phyloP scores from a whole-genome alignment of 805 yeast genomes.

The Zygotorulaspora chibaensis region DNA sequence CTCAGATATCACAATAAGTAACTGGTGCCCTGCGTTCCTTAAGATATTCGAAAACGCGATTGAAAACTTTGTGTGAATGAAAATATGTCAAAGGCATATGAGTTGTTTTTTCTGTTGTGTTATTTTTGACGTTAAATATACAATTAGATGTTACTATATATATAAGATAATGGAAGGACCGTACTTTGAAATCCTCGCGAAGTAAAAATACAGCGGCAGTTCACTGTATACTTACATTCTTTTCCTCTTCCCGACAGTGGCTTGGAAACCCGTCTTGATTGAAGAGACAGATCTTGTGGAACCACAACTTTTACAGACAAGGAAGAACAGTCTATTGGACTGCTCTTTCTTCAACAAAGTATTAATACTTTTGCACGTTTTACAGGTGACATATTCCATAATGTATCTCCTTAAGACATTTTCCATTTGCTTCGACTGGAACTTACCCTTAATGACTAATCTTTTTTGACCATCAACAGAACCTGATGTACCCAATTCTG shows the following conservation, averaged over 20 bases:
- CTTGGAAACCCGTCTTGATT: conserved; percentile 99
- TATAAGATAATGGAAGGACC: neutral
- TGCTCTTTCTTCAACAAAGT: conserved; percentile 94
- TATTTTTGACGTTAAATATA: conserved; percentile 14
- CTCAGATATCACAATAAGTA: conserved; percentile 49
- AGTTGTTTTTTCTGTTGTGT: conserved; percentile 20
- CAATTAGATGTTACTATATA: conserved; percentile 14
- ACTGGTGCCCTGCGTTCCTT: conserved; percentile 67
- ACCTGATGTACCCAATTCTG: conserved; percentile 99
- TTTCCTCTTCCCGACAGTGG: conserved; percentile 89
- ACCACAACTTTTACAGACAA: conserved; percentile 98
- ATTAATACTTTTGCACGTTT: conserved; percentile 97
- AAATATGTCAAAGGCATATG: conserved; percentile 24
- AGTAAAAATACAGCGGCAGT: neutral
- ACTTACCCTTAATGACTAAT: conserved; percentile 95
- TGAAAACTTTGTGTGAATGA: neutral
- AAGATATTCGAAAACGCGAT: conserved; percentile 44
- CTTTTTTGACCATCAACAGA: conserved; percentile 98
- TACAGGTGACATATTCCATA: conserved; percentile 95
- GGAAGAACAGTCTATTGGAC: conserved; percentile 92
- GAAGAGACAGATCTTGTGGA: conserved; percentile 94
- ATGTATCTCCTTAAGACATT: conserved; percentile 94
- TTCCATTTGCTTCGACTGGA: conserved; percentile 96
- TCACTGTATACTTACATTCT: conserved; percentile 37
- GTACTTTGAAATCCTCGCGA: neutral